Base-by-base conservation (phyloP, 192 early-diverging fungal genomes). In the Podila horticola region DNA sequence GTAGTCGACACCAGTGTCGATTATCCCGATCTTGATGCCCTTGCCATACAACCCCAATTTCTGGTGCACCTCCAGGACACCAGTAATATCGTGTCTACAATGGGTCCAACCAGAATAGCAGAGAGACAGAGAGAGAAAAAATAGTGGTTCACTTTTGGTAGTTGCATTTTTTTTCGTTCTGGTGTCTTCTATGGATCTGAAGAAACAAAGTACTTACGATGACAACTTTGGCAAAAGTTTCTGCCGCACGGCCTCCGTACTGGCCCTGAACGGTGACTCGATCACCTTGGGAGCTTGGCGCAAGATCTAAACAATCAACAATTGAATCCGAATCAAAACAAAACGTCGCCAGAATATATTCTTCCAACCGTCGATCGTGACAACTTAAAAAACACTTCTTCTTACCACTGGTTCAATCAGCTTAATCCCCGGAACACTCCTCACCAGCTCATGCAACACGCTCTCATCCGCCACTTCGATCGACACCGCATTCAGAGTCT, bases 31-130 rank as follows among this genome's bases (percentile, higher is more conserved):
- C 51, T 72, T 72, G 15, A 72, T 64, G 12, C 62, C 62, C 58
- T 71, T 73, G 1, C 66, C 41, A 67, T 57, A 60, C 5, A 65
- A 71, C 64, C 61, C 61, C 28, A 82, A 36, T 60, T 64, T 64
- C 26, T 74, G 22, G 36, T 74, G 74, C 24, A 64, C 71, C 19
- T 58, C 19, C 45, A n/a, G 24, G 30, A 86, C 70, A 6, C 85
- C 85, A 38, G 82, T 86, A 10, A 62, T 15, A 24, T 83, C 55
- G 60, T 86, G 62, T 22, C 62, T 61, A 31, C 7, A 22, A 24
- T 7, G 55, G 9, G 24, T 33, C 19, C 59, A 17, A 2, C 6
- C 4, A 60, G 3, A 60, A 7, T 15, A 59, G 33, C 2, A 34
- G 2, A 34, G 33, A 34, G 33, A 34, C 2, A 5, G 33, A 45